Percentiles rank a stretch among this genome's conserved stretches.
Evolutionary conservation across 441 rosid genomes (phyloP).

Genomic region (Croton laevigatus): DNA sequence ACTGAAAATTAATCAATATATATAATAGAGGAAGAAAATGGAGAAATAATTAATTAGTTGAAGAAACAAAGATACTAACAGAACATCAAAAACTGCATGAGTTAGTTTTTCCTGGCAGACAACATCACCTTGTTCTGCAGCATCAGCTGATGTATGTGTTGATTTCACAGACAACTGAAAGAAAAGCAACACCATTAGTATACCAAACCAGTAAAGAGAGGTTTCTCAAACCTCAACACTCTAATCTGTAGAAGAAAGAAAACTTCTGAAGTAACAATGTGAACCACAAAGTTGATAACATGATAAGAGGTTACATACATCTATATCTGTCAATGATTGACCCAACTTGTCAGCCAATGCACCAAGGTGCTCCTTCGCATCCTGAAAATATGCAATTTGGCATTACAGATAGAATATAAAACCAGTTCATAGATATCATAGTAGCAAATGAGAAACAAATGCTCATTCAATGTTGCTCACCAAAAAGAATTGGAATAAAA

Average conservation of each 20-base stretch:
- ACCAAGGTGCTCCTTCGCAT: conserved; percentile 94
- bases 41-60: conserved; percentile 18
- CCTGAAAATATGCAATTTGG: conserved; percentile 50
- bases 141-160: conserved; percentile 55
- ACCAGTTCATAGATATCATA: conserved; percentile 3
- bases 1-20: background rate
- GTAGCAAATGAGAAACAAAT: background rate
- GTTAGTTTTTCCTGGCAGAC: conserved; percentile 50
- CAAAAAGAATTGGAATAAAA: background rate
- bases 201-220: background rate
- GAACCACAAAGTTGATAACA: conserved; percentile 21
- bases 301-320: conserved; percentile 48
- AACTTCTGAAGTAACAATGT: conserved; percentile 17
- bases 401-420: conserved; percentile 9
- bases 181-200: conserved; percentile 32
- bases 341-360: conserved; percentile 96
- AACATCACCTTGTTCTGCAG: conserved; percentile 94
- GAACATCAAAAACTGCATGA: conserved; percentile 54
- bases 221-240: background rate
- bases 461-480: background rate
- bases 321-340: conserved; percentile 77
- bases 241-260: conserved; percentile 9
- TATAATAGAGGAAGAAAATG: background rate
- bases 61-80: conserved; percentile 44
- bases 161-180: conserved; percentile 81